These are phyloP conservation scores for Talaromyces sp. DNA, from an alignment of 2,329 filamentous ascomycete genomes.

Conservation along the genomic window DNA sequence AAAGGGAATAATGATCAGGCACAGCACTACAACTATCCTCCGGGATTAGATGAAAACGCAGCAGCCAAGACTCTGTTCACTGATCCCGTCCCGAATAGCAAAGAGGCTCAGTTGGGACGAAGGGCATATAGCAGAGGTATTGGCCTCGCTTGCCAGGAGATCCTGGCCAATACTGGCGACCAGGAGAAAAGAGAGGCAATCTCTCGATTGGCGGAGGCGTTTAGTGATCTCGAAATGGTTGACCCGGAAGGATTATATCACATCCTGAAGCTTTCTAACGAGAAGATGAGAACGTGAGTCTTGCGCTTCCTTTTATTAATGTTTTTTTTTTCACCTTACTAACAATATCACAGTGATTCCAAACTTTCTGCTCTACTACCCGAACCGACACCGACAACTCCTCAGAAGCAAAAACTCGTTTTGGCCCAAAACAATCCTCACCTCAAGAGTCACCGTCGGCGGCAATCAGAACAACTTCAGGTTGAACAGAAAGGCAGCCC, in stretches of 20 bases:
- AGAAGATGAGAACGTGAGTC: slow-evolving; percentile 56
- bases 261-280: slow-evolving; percentile 70
- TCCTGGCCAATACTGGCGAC: slow-evolving; percentile 71
- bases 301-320: neutral
- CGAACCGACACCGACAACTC: slow-evolving; percentile 35
- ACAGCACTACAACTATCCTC: slow-evolving; percentile 23
- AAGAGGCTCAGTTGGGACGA: slow-evolving; percentile 77
- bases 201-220: slow-evolving; percentile 76
- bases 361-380: slow-evolving; percentile 39
- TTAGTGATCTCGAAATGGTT: slow-evolving; percentile 73
- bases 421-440: slow-evolving; percentile 80
- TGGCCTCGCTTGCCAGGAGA: slow-evolving; percentile 76
- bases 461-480: slow-evolving; percentile 47
- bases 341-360: slow-evolving; percentile 26
- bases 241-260: slow-evolving; percentile 90
- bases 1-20: slow-evolving; percentile 40
- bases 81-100: slow-evolving; percentile 45
- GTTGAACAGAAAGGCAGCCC: slow-evolving; percentile 34
- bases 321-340: neutral
- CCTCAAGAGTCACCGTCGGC: slow-evolving; percentile 68
- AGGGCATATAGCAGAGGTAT: slow-evolving; percentile 75
- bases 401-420: slow-evolving; percentile 59
- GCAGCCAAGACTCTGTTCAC: slow-evolving; percentile 32
- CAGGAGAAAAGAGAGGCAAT: slow-evolving; percentile 76
- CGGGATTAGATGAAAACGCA: slow-evolving; percentile 37